phyloP scores from a whole-genome alignment of 768 basidiomycete genomes.

The Lyophyllum decastes region DNA sequence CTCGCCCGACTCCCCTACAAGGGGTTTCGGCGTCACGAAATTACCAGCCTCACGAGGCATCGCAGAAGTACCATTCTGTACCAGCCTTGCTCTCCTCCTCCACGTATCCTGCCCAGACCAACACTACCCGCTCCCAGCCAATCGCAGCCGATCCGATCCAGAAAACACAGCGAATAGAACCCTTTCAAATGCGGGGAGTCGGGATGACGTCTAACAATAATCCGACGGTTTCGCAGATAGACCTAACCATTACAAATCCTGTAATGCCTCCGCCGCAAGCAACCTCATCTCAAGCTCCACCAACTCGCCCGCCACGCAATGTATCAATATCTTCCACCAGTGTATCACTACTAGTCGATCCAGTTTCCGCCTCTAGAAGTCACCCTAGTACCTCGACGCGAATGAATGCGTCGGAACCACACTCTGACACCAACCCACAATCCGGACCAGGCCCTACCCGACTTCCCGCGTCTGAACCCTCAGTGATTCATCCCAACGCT shows the following conservation, averaged over 20 bases:
- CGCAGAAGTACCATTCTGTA: neutral
- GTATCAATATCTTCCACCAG: slow-evolving; percentile 9
- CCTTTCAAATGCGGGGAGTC: neutral
- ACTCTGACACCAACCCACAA: neutral
- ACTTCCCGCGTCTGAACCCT: slow-evolving; percentile 1
- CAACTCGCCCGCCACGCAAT: slow-evolving; percentile 7
- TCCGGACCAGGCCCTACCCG: slow-evolving; percentile 8
- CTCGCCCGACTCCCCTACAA: neutral
- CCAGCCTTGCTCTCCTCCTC: neutral
- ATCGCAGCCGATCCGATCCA: neutral
- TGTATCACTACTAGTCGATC: slow-evolving; percentile 8
- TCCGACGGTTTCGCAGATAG: slow-evolving; percentile 2
- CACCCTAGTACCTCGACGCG: neutral
- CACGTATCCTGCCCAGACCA: neutral
- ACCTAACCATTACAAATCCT: slow-evolving; percentile 1
- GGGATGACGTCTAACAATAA: neutral
- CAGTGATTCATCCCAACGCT: slow-evolving; percentile 6
- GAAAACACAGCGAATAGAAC: neutral
- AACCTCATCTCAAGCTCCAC: slow-evolving; percentile 13
- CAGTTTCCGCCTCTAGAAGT: neutral
- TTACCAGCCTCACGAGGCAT: neutral
- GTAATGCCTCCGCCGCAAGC: neutral
- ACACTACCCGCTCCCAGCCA: neutral
- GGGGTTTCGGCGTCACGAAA: neutral
- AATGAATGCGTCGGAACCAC: neutral